These are phyloP conservation scores for Zymoseptoria passerinii DNA, from an alignment of 2,329 filamentous ascomycete species.

Conservation along the genomic window DNA sequence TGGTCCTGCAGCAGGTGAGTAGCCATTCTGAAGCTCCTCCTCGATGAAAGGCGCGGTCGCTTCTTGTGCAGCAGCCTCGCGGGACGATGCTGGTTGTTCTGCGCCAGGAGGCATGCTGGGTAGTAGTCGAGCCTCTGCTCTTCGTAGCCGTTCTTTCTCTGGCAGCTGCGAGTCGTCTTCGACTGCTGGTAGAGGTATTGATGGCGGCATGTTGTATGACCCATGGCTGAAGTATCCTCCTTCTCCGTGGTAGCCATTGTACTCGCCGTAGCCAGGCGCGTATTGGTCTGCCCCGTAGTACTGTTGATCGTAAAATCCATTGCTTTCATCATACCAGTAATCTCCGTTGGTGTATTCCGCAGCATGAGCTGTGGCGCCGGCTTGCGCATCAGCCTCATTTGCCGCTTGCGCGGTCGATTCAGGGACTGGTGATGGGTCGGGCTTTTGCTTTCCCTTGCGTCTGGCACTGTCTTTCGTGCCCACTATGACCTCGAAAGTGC, in stretches of 20 bases:
- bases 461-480: slow-evolving; percentile 68
- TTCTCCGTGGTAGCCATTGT: slow-evolving; percentile 9
- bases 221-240: slow-evolving; percentile 10
- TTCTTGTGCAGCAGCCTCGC: slow-evolving; percentile 19
- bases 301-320: slow-evolving; percentile 16
- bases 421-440: slow-evolving; percentile 15
- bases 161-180: slow-evolving; percentile 55
- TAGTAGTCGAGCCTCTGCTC: slow-evolving; percentile 68
- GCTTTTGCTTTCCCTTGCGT: slow-evolving; percentile 41
- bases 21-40: slow-evolving; percentile 14
- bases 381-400: slow-evolving; percentile 5
- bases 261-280: slow-evolving; percentile 5
- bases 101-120: slow-evolving; percentile 64
- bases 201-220: slow-evolving; percentile 7
- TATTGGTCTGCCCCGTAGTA: slow-evolving; percentile 7
- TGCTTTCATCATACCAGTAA: slow-evolving; percentile 18
- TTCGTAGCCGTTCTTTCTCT: slow-evolving; percentile 73
- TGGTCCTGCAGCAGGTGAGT: slow-evolving; percentile 4
- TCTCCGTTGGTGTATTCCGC: not conserved
- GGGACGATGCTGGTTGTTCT: slow-evolving; percentile 21
- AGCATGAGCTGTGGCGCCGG: slow-evolving; percentile 2
- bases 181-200: slow-evolving; percentile 46
- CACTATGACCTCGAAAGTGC: slow-evolving; percentile 77
- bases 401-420: not conserved
- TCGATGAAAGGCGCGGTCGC: slow-evolving; percentile 29